Percentiles rank a stretch among this genome's conserved stretches.
Evolutionary conservation across 2,329 filamentous ascomycete genomes (phyloP).

Genomic region (Celoporthe dispersa): DNA sequence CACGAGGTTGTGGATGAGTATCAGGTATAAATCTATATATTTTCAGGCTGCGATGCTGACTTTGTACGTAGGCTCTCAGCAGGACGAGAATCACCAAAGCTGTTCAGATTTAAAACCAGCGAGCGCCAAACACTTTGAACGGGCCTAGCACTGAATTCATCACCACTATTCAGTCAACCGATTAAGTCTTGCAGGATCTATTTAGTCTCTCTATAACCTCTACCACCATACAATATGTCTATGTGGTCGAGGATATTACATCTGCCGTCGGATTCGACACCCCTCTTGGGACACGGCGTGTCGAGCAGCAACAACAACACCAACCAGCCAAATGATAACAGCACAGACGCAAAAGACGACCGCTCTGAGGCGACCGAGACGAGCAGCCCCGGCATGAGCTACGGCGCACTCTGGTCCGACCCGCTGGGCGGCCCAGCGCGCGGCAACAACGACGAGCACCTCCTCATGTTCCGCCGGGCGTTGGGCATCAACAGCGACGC

Average conservation of each 20-base stretch:
- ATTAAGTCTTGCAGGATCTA: neutral
- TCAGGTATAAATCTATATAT: neutral
- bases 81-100: neutral
- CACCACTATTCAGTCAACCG: neutral
- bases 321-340: neutral
- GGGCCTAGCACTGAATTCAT: neutral
- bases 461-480: conserved; percentile 48
- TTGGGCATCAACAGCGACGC: conserved; percentile 46
- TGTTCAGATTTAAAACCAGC: neutral
- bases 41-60: neutral
- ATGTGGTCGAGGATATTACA: conserved; percentile 1
- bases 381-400: conserved; percentile 27
- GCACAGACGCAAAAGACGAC: neutral
- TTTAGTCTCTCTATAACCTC: neutral
- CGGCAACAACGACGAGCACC: conserved; percentile 43
- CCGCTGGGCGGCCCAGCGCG: conserved; percentile 44
- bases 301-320: neutral
- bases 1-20: neutral
- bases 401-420: conserved; percentile 41
- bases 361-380: neutral
- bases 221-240: neutral
- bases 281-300: neutral
- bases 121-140: neutral
- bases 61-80: neutral
- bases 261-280: conserved; percentile 6